A percentile compares a stretch with the other conserved stretches of the same genome.
phyloP scores from a whole-genome alignment of 768 basidiomycete genomes.

The Fistulinella prunicolor region DNA sequence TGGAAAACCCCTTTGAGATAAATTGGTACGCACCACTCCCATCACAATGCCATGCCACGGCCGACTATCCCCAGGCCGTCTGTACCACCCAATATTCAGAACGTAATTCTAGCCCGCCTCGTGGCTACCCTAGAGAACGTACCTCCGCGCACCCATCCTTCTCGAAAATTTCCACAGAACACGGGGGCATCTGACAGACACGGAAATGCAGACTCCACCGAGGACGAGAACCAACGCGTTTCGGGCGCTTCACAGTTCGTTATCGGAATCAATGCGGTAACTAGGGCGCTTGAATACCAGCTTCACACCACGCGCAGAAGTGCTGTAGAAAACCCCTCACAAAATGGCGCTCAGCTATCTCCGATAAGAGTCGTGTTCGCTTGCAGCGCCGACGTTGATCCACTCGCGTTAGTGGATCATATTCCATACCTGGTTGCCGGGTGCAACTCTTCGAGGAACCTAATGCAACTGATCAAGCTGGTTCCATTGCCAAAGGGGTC shows the following conservation, averaged over 20 bases:
- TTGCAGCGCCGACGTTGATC: conserved; percentile 74
- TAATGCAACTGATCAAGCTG: conserved; percentile 45
- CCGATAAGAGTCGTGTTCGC: conserved; percentile 51
- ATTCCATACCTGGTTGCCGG: conserved; percentile 75
- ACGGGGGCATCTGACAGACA: not conserved
- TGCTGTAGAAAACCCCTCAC: not conserved
- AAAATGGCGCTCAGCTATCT: conserved; percentile 1
- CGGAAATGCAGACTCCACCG: conserved; percentile 30
- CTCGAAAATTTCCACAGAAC: conserved; percentile 14
- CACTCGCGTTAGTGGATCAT: conserved; percentile 68
- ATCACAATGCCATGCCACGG: not conserved
- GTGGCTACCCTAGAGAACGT: conserved; percentile 50
- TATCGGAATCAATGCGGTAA: conserved; percentile 80
- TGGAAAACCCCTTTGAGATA: conserved; percentile 71
- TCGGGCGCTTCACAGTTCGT: conserved; percentile 37
- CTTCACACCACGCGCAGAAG: conserved; percentile 32
- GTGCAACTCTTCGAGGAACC: conserved; percentile 51
- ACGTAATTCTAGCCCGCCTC: conserved; percentile 50
- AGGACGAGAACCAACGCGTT: not conserved
- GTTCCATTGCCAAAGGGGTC: conserved; percentile 66
- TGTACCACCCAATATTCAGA: conserved; percentile 62
- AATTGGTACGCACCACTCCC: conserved; percentile 49
- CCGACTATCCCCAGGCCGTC: conserved; percentile 49
- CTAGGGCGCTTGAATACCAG: conserved; percentile 65
- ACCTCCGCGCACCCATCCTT: conserved; percentile 31